phyloP scores from a whole-genome alignment of 1,284 basidiomycete genomes.

The Schizopora paradoxa region DNA sequence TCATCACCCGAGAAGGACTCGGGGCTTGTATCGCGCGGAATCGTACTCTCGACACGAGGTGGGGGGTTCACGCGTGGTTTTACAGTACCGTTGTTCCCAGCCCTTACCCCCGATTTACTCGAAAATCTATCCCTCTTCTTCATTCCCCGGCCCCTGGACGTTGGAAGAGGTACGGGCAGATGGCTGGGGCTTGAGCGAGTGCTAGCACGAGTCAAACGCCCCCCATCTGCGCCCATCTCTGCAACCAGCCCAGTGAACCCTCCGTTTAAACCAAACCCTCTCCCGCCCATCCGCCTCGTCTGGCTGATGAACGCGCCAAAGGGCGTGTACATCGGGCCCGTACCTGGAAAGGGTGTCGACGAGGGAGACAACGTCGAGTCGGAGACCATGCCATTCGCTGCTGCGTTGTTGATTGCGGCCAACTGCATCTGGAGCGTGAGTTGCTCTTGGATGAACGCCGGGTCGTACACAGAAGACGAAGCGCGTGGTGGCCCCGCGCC shows the following conservation, averaged over 20 bases:
- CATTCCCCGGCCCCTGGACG: conserved; percentile 26
- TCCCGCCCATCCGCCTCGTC: conserved; percentile 23
- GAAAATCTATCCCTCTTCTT: conserved; percentile 33
- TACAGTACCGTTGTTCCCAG: conserved; percentile 26
- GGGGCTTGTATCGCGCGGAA: conserved; percentile 72
- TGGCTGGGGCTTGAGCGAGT: conserved; percentile 72
- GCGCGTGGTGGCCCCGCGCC: conserved; percentile 30
- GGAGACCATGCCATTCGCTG: conserved; percentile 39
- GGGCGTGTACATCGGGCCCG: conserved; percentile 49
- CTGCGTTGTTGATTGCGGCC: conserved; percentile 65
- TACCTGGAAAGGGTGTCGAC: conserved; percentile 58
- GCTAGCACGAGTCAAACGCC: conserved; percentile 41
- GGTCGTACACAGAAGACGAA: conserved; percentile 43
- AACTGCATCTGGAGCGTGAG: conserved; percentile 68
- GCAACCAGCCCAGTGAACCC: conserved; percentile 23
- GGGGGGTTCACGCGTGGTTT: conserved; percentile 46
- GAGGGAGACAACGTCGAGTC: conserved; percentile 72
- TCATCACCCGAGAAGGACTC: conserved; percentile 58
- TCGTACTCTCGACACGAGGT: conserved; percentile 72
- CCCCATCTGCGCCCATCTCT: conserved; percentile 29
- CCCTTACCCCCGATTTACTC: conserved; percentile 25
- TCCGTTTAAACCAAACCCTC: conserved; percentile 37
- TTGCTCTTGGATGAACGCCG: conserved; percentile 60
- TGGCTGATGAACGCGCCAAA: conserved; percentile 47
- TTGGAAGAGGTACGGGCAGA: conserved; percentile 51